These are phyloP conservation scores for Phaeolepiota aurea DNA, from an alignment of 768 basidiomycete species.

Conservation along the genomic window DNA sequence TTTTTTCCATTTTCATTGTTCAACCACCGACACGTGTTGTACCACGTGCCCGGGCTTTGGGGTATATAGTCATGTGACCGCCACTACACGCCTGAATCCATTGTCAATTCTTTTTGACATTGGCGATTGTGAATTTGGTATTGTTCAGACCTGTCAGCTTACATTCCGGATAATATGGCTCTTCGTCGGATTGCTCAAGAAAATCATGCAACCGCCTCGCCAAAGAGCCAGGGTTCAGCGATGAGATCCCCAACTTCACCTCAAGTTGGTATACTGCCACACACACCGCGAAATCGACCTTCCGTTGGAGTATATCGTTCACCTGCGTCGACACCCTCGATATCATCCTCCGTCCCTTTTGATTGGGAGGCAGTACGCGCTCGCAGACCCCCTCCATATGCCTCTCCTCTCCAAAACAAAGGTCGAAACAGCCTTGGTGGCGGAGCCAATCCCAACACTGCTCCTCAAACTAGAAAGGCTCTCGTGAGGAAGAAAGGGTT, in stretches of 20 bases:
- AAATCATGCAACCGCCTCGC: constrained; percentile 34
- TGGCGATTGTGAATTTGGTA: not conserved
- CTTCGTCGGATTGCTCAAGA: constrained; percentile 53
- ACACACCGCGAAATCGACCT: constrained; percentile 36
- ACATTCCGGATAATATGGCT: too few relatives aligned
- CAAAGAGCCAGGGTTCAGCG: constrained; percentile 18
- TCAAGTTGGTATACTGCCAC: constrained; percentile 17
- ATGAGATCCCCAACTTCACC: constrained; percentile 22
- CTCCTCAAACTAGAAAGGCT: constrained; percentile 36
- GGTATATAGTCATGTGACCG: constrained; percentile 18
- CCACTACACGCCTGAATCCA: too few relatives aligned
- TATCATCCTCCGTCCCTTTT: constrained; percentile 71
- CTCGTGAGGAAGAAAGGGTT: constrained; percentile 58
- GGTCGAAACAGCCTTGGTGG: constrained; percentile 32
- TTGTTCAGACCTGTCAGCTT: too few relatives aligned
- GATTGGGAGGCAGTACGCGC: constrained; percentile 84
- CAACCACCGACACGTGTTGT: constrained; percentile 34
- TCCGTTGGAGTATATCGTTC: constrained; percentile 51
- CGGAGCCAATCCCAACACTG: constrained; percentile 16
- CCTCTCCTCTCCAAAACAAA: constrained; percentile 44
- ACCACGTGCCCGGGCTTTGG: constrained; percentile 18
- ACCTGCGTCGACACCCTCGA: constrained; percentile 59
- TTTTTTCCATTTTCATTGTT: constrained; percentile 36
- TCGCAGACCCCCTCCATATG: constrained; percentile 64
- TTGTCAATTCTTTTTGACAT: not conserved